A percentile compares a stretch with the other conserved stretches of the same genome.
These are phyloP conservation scores for Cenococcum geophilum DNA, from an alignment of 495 filamentous ascomycete species.

Conservation along the genomic window DNA sequence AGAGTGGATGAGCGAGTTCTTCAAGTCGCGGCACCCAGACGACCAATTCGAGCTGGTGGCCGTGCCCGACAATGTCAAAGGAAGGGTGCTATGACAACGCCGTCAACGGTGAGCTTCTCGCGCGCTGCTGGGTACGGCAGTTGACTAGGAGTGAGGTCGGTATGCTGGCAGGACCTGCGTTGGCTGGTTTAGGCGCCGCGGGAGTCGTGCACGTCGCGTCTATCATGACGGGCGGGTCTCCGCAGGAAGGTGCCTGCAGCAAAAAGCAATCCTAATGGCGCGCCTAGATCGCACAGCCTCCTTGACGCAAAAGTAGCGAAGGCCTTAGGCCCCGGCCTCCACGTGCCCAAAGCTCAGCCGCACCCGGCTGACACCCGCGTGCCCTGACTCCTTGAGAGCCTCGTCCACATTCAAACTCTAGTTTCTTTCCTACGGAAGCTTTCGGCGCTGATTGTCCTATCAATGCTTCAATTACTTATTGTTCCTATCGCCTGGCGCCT, in stretches of 20 bases:
- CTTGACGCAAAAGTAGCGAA: too few relatives aligned
- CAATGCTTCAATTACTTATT: too few relatives aligned
- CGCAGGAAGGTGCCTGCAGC: conserved; percentile 39
- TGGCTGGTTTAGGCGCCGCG: conserved; percentile 6
- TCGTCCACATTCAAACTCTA: too few relatives aligned
- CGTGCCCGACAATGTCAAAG: conserved; percentile 9
- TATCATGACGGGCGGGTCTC: conserved; percentile 37
- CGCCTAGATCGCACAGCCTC: too few relatives aligned
- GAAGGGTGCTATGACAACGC: conserved; percentile 20
- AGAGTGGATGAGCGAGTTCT: conserved; percentile 19
- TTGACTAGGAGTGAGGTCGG: background rate
- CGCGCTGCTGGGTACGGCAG: background rate
- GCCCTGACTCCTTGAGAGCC: too few relatives aligned
- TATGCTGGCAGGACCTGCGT: conserved; percentile 1
- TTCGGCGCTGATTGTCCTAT: too few relatives aligned
- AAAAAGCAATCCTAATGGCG: too few relatives aligned
- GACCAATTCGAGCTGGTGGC: conserved; percentile 11
- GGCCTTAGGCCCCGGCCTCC: too few relatives aligned
- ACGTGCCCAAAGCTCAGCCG: too few relatives aligned
- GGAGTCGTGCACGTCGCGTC: conserved; percentile 45
- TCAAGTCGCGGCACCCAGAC: conserved; percentile 5
- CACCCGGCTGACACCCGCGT: too few relatives aligned
- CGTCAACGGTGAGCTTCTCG: conserved; percentile 22
- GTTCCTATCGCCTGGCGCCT: too few relatives aligned
- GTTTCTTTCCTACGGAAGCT: too few relatives aligned